phyloP scores from a whole-genome alignment of 805 yeast species.

The Suhomyces pyralidae region DNA sequence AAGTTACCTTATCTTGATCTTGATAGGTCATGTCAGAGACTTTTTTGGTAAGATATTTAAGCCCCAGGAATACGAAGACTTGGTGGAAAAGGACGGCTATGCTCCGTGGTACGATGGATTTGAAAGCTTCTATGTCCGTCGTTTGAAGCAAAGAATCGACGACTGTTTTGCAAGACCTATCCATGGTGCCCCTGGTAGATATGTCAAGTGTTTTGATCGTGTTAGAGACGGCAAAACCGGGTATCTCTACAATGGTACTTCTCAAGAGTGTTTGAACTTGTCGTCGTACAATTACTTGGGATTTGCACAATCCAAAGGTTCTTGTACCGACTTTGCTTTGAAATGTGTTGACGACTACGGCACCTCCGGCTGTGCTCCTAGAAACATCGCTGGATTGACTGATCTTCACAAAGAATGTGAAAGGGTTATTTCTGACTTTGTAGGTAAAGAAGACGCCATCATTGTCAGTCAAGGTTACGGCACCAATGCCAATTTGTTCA shows the following conservation, averaged over 20 bases:
- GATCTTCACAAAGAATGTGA: conserved; percentile 76
- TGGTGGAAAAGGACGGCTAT: conserved; percentile 78
- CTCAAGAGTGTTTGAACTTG: conserved; percentile 76
- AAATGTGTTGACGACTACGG: conserved; percentile 67
- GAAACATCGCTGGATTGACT: conserved; percentile 70
- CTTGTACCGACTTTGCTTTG: conserved; percentile 78
- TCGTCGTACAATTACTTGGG: conserved; percentile 94
- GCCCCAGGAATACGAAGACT: conserved; percentile 60
- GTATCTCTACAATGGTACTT: conserved; percentile 72
- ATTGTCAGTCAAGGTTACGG: conserved; percentile 94
- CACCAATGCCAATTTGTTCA: conserved; percentile 86
- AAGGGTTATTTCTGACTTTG: conserved; percentile 71
- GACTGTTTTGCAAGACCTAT: conserved; percentile 96
- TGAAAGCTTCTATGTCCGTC: conserved; percentile 89
- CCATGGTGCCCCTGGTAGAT: conserved; percentile 97
- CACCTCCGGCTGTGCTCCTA: conserved; percentile 73
- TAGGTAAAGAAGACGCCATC: conserved; percentile 87
- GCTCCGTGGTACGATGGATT: conserved; percentile 96
- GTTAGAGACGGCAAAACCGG: conserved; percentile 61
- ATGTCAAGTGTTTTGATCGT: conserved; percentile 77
- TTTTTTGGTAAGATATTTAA: conserved; percentile 75
- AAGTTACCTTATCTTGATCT: conserved; percentile 77
- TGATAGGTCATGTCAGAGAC: conserved; percentile 88
- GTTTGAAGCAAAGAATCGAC: conserved; percentile 85
- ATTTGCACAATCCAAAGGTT: conserved; percentile 92